phyloP scores from a whole-genome alignment of 75 land plant species.

The Picea glauca region DNA sequence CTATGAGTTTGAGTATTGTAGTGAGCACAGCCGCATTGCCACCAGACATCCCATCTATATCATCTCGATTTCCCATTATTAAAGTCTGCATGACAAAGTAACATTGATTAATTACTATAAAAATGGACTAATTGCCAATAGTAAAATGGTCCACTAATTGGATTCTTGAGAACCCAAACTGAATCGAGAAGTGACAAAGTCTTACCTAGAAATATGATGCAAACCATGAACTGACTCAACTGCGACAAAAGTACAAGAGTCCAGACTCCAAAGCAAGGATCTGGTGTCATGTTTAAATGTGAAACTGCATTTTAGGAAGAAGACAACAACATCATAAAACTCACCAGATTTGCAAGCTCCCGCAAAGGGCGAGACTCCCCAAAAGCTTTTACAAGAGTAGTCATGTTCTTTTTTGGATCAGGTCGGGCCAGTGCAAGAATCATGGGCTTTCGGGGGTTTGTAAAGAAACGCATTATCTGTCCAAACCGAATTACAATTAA shows the following conservation, averaged over 20 bases:
- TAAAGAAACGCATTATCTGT: conserved; percentile 48
- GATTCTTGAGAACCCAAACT: too few relatives aligned
- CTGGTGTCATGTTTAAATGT: too few relatives aligned
- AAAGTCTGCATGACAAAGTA: conserved; percentile 22
- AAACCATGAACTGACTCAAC: not conserved
- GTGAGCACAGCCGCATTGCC: conserved; percentile 38
- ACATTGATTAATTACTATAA: not conserved
- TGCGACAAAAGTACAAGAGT: not conserved
- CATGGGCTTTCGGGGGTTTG: conserved; percentile 49
- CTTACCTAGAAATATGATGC: not conserved
- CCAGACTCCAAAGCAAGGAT: too few relatives aligned
- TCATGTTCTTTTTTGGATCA: conserved; percentile 49
- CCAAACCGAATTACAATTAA: not conserved
- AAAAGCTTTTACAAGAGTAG: conserved; percentile 38
- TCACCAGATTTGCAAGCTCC: conserved; percentile 44
- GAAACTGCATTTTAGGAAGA: not conserved
- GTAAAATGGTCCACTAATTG: too few relatives aligned
- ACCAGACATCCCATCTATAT: conserved; percentile 57
- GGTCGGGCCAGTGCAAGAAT: conserved; percentile 48
- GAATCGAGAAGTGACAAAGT: too few relatives aligned
- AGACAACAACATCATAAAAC: not conserved
- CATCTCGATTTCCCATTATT: conserved; percentile 64
- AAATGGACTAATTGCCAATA: too few relatives aligned
- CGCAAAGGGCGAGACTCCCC: conserved; percentile 41
- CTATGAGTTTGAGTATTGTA: conserved; percentile 49